Evolutionary conservation across 305 asterid genomes (phyloP), one percentile per base, ranked within the genome.

Genomic region (Fraxinus ornus): DNA sequence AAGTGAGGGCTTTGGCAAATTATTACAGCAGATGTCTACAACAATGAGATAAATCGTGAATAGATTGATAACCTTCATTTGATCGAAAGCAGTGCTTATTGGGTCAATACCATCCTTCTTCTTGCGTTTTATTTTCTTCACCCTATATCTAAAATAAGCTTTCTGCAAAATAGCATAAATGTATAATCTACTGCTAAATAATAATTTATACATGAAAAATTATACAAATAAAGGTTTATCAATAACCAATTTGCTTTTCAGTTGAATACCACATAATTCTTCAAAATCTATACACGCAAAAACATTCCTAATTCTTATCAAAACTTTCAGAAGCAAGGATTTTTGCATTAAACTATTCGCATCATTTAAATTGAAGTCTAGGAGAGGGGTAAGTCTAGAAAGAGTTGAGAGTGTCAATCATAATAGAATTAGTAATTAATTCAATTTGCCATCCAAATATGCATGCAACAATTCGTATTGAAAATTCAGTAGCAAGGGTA

Each of bases 41-140:
- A 60, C 26, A 57, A 83, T 39, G 82, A 85, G 81, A 77, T 83
- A 52, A 41, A 55, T 71, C 12, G 57, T 72, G 82, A 33, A 41
- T 32, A 66, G 3, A 79, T 79, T 37, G 80, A 83, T 81, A 87
- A 96, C 99, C 99, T 94, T 96, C 99, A 96, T 96, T 83, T 90
- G 92, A 88, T 94, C 99, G 85, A 96, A 96, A 83, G 98, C 99
- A n/a, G 93, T 90, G 91, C 94, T 94, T 76, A 96, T 93, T 75
- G 99, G 99, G 89, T 96, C 99, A 77, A 92, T 88, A 9, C 98
- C 98, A 73, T 82, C 97, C 89, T 79, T 91, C 81, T 76, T 88
- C 94, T 88, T 92, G 41, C 44, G 84, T 90, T 83, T 90, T 83
- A 87, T 90, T 84, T 76, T 90, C 85, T 80, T 80, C 79, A 81